A percentile compares a stretch with the other conserved stretches of the same genome.
phyloP scores from a whole-genome alignment of 2,329 filamentous ascomycete genomes.

The Ceratocystis destructans region DNA sequence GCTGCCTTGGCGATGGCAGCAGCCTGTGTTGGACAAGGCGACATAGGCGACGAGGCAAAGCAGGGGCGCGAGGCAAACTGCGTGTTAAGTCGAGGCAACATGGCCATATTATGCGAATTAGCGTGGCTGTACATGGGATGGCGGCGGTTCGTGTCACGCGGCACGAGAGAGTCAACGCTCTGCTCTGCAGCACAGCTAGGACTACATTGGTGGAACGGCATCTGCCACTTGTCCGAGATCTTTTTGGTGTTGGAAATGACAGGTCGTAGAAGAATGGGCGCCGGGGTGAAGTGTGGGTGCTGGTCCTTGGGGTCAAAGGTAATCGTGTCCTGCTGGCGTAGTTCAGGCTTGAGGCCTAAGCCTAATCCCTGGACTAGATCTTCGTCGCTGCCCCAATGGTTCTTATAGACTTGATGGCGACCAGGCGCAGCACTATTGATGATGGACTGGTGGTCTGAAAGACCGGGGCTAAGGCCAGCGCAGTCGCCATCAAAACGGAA shows the following conservation, averaged over 20 bases:
- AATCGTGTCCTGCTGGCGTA: slow-evolving; percentile 28
- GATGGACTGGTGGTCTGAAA: slow-evolving; percentile 12
- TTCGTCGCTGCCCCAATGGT: slow-evolving; percentile 79
- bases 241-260: slow-evolving; percentile 21
- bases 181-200: slow-evolving; percentile 27
- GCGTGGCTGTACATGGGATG: slow-evolving; percentile 12
- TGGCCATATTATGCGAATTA: slow-evolving; percentile 21
- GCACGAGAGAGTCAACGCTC: slow-evolving; percentile 34
- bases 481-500: slow-evolving; percentile 40
- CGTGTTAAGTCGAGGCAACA: slow-evolving; percentile 28
- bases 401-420: slow-evolving; percentile 33
- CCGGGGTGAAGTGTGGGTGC: slow-evolving; percentile 26
- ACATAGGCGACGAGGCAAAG: slow-evolving; percentile 24
- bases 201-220: slow-evolving; percentile 28
- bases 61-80: slow-evolving; percentile 25
- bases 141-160: slow-evolving; percentile 24
- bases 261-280: slow-evolving; percentile 23
- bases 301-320: slow-evolving; percentile 22
- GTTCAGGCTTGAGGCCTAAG: slow-evolving; percentile 45
- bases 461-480: neutral
- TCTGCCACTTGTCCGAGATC: slow-evolving; percentile 34
- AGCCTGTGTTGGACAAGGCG: slow-evolving; percentile 8
- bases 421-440: slow-evolving; percentile 25
- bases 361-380: slow-evolving; percentile 74
- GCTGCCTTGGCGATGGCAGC: slow-evolving; percentile 14